Evolutionary conservation across 352 stramenopile species (phyloP), one percentile per base, ranked within the genome.

Genomic region (Globisporangium emineosum): DNA sequence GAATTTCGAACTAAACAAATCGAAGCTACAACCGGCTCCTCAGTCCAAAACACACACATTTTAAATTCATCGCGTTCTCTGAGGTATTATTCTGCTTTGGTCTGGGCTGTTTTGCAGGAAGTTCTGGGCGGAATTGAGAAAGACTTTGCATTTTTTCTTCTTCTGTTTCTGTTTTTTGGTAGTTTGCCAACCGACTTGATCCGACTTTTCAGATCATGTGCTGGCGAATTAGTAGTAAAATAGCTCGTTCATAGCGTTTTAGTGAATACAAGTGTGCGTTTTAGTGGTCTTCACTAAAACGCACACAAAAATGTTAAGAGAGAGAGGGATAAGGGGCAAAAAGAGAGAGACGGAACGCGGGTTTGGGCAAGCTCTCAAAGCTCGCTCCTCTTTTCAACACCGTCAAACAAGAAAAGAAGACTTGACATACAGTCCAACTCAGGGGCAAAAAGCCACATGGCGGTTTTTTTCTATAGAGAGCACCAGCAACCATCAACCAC

Each of bases 381-480:
- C n/a, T n/a, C n/a, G n/a, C n/a, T n/a, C n/a, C n/a, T n/a, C n/a
- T n/a, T n/a, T n/a, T n/a, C n/a, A n/a, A n/a, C n/a, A n/a, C n/a
- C n/a, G n/a, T n/a, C n/a, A 45, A n/a, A 21, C 13, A 15, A n/a
- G 40, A 5, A 21, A 47, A 47, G 17, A n/a, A 47, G 15, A 21
- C 40, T 47, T 47, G 5, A 47, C 40, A 47, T 47, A 47, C 40
- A 21, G 40, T 47, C 40, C n/a, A n/a, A 47, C 40, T 47, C 40
- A 5, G 40, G 17, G 29, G 29, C 29, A 32, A 32, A 32, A 32
- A 21, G 40, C 40, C 40, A 47, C 40, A 21, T 47, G 40, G 40
- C 19, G 17, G 15, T 45, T 47, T 47, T 47, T 47, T 47, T 47
- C 40, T 47, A 47, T 47, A 47, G 40, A 47, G 40, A 47, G 40